phyloP scores from a whole-genome alignment of 2,329 filamentous ascomycete genomes.

The Nothophaeocryptopus gaeumannii region DNA sequence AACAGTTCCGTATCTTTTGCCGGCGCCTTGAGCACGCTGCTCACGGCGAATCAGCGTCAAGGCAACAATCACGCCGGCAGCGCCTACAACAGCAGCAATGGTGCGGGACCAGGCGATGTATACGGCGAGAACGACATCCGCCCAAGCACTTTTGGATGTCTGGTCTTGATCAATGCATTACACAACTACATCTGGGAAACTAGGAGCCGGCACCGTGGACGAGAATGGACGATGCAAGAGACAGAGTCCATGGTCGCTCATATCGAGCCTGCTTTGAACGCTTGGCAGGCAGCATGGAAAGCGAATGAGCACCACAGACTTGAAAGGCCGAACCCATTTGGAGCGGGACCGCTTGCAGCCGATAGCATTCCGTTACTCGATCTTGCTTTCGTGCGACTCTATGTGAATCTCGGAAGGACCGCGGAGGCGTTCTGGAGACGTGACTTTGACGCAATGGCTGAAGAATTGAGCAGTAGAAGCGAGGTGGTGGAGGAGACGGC shows the following conservation, averaged over 20 bases:
- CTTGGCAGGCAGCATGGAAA: slow-evolving; percentile 91
- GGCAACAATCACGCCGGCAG: slow-evolving; percentile 23
- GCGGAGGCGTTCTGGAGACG: slow-evolving; percentile 94
- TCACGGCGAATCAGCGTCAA: slow-evolving; percentile 69
- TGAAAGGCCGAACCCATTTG: slow-evolving; percentile 80
- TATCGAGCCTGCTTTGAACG: slow-evolving; percentile 87
- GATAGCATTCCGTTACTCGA: slow-evolving; percentile 90
- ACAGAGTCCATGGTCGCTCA: slow-evolving; percentile 95
- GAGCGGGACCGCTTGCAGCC: slow-evolving; percentile 76
- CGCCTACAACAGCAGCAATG: slow-evolving; percentile 25
- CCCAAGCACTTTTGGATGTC: slow-evolving; percentile 87
- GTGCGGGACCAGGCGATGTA: slow-evolving; percentile 8
- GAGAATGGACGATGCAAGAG: slow-evolving; percentile 86
- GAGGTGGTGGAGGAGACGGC: slow-evolving; percentile 48
- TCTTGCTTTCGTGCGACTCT: slow-evolving; percentile 85
- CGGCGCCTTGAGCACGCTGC: slow-evolving; percentile 72
- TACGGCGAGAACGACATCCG: slow-evolving; percentile 59
- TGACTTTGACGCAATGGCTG: slow-evolving; percentile 87
- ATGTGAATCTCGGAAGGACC: slow-evolving; percentile 85
- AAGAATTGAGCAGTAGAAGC: slow-evolving; percentile 75
- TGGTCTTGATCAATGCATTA: slow-evolving; percentile 87
- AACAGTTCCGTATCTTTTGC: slow-evolving; percentile 76
- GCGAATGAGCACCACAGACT: slow-evolving; percentile 80
- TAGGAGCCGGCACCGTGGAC: slow-evolving; percentile 80
- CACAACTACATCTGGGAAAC: slow-evolving; percentile 99